Percentiles rank a stretch among this genome's conserved stretches.
phyloP scores from a whole-genome alignment of 1,139 yeast genomes.

The Dujonia santamariae region DNA sequence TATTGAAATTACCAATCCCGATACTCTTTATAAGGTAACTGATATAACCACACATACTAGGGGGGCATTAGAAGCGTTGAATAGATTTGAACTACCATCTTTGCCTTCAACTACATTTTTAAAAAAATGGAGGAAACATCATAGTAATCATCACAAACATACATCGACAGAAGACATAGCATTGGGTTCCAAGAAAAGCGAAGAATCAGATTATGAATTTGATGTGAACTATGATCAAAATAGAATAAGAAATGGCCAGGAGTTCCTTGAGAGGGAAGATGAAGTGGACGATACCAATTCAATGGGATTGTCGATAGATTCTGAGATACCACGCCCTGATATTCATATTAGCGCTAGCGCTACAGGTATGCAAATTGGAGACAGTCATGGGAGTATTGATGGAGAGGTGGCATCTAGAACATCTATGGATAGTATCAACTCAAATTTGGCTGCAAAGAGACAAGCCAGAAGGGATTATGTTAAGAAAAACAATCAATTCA shows the following conservation, averaged over 20 bases:
- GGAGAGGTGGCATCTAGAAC: not conserved
- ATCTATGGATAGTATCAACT: not conserved
- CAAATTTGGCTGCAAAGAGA: slow-evolving; percentile 2
- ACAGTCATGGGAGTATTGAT: not conserved
- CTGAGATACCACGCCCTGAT: slow-evolving; percentile 6
- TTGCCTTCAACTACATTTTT: slow-evolving; percentile 51
- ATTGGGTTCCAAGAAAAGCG: slow-evolving; percentile 12
- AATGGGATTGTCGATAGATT: slow-evolving; percentile 15
- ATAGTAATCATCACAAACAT: slow-evolving; percentile 4
- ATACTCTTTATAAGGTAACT: slow-evolving; percentile 21
- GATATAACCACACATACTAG: slow-evolving; percentile 33
- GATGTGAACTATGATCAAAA: slow-evolving; percentile 40
- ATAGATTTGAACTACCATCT: slow-evolving; percentile 54
- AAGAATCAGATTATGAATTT: slow-evolving; percentile 7
- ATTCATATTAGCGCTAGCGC: not conserved
- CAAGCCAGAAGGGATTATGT: slow-evolving; percentile 33
- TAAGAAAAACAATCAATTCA: slow-evolving; percentile 25
- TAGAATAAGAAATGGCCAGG: slow-evolving; percentile 37
- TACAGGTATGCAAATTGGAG: no score
- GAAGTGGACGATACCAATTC: slow-evolving; percentile 9
- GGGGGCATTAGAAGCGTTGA: slow-evolving; percentile 30
- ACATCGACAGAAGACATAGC: slow-evolving; percentile 17
- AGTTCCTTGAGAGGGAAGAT: slow-evolving; percentile 10
- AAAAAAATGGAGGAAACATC: slow-evolving; percentile 16
- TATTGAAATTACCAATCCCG: slow-evolving; percentile 8